Conservation (phyloP, 257 asterid genomes). For the Nemophila menziesii region DNA sequence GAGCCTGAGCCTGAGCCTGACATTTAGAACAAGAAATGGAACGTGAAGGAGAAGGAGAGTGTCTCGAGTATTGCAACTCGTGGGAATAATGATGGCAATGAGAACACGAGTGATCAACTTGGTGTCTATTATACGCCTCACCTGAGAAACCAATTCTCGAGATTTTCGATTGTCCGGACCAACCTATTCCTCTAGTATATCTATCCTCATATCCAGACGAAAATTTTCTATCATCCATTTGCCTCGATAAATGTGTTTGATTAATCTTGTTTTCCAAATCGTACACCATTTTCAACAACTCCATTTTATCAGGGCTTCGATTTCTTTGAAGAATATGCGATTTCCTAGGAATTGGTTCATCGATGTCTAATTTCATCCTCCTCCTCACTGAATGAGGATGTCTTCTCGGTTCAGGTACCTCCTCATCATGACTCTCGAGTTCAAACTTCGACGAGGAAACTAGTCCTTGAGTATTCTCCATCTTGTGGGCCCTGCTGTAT, state of each 20-base stretch:
- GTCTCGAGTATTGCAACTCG: conserved; percentile 41
- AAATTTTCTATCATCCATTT: conserved; percentile 7
- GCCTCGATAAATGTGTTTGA: conserved; percentile 19
- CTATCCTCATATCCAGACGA: conserved; percentile 19
- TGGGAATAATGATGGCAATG: conserved; percentile 40
- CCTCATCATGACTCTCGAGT: conserved; percentile 24
- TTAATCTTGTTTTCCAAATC: conserved; percentile 71
- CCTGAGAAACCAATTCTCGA: conserved; percentile 52
- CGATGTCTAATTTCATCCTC: conserved; percentile 22
- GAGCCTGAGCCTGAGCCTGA: conserved; percentile 9
- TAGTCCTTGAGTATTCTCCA: conserved; percentile 15
- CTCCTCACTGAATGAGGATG: conserved; percentile 8
- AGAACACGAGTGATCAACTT: conserved; percentile 37
- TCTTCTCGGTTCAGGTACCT: conserved; percentile 23
- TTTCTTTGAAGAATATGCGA: conserved; percentile 23
- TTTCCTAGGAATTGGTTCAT: conserved; percentile 20
- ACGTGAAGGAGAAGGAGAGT: conserved; percentile 43
- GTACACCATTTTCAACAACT: conserved; percentile 54
- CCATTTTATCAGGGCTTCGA: conserved; percentile 32
- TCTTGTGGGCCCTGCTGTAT: conserved; percentile 13
- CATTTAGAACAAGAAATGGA: conserved; percentile 14
- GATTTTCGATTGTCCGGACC: conserved; percentile 19
- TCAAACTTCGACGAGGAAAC: conserved; percentile 14
- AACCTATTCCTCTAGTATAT: conserved; percentile 12
- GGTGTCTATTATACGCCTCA: conserved; percentile 41